These are phyloP conservation scores for Paramarasmius palmivorus DNA, from an alignment of 1,284 basidiomycete species.

Conservation along the genomic window DNA sequence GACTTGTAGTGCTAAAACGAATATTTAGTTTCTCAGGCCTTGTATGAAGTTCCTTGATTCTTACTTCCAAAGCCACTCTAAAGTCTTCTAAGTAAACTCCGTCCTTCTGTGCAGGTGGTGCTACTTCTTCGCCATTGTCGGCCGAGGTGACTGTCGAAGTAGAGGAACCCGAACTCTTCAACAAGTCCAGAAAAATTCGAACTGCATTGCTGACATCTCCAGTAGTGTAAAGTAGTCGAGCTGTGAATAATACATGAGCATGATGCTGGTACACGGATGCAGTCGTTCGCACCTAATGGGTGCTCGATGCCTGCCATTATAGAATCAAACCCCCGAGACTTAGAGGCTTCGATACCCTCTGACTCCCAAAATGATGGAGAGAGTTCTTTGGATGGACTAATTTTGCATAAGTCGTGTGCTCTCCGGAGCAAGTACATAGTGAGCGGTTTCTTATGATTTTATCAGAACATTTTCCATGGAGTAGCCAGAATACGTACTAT, in stretches of 20 bases:
- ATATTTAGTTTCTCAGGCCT: background rate
- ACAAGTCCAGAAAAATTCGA: constrained; percentile 61
- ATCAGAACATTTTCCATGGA: background rate
- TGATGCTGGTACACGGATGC: too few relatives aligned
- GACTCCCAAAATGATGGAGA: constrained; percentile 81
- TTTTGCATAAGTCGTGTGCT: constrained; percentile 61
- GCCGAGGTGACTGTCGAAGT: constrained; percentile 18
- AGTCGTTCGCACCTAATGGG: constrained; percentile 59
- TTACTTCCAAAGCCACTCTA: constrained; percentile 70
- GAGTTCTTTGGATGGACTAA: constrained; percentile 50
- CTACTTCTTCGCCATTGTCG: constrained; percentile 22
- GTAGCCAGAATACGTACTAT: constrained; percentile 50
- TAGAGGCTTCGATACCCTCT: constrained; percentile 46
- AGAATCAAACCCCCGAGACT: constrained; percentile 48
- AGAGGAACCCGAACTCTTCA: constrained; percentile 40
- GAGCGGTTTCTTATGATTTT: constrained; percentile 67
- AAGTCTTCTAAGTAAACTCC: constrained; percentile 78
- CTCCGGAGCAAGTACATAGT: constrained; percentile 77
- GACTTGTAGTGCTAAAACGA: constrained; percentile 60
- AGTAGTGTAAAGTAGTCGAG: constrained; percentile 74
- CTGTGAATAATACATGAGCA: constrained; percentile 36
- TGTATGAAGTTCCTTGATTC: constrained; percentile 16
- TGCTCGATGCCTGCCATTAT: constrained; percentile 75
- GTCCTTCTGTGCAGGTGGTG: constrained; percentile 37
- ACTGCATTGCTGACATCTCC: constrained; percentile 74